These are phyloP conservation scores for Leccinum cinnamomeum DNA, from an alignment of 1,284 basidiomycete genomes.

Conservation along the genomic window DNA sequence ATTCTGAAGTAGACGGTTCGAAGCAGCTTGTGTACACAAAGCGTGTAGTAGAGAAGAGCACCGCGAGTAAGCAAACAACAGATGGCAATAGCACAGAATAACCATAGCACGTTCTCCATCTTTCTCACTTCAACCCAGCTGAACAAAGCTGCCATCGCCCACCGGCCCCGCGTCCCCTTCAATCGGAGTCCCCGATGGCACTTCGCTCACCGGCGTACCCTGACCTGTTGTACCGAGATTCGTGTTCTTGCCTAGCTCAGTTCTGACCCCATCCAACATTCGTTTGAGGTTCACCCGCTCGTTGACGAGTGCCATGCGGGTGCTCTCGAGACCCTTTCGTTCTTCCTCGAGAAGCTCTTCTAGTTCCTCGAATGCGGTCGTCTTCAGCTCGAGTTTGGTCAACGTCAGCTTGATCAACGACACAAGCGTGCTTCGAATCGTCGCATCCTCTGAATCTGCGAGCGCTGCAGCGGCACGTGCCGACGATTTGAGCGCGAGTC, in stretches of 20 bases:
- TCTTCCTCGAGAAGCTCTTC: conserved; percentile 90
- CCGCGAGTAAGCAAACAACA: conserved; percentile 20
- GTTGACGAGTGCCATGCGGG: conserved; percentile 63
- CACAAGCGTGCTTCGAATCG: conserved; percentile 80
- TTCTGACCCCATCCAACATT: conserved; percentile 61
- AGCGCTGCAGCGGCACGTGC: conserved; percentile 84
- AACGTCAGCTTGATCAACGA: conserved; percentile 90
- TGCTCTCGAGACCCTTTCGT: conserved; percentile 69
- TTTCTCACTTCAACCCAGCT: conserved; percentile 34
- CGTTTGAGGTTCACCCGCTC: conserved; percentile 66
- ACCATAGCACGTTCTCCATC: conserved; percentile 19
- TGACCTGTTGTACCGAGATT: conserved; percentile 55
- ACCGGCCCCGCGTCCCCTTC: conserved; percentile 47
- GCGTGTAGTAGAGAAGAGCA: conserved; percentile 4
- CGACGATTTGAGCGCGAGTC: conserved; percentile 85
- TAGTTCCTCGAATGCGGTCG: conserved; percentile 88
- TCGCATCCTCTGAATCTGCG: conserved; percentile 82
- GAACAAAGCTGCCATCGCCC: conserved; percentile 47
- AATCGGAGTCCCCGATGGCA: conserved; percentile 39
- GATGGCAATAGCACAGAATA: conserved; percentile 30
- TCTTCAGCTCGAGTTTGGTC: conserved; percentile 92
- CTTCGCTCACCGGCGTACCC: conserved; percentile 54
- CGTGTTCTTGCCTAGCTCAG: conserved; percentile 57
- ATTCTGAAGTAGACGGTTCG: conserved; percentile 9
- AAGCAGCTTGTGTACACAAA: conserved; percentile 19